Evolutionary conservation across 352 stramenopile genomes (phyloP).

Genomic region (Phytophthora sp.): DNA sequence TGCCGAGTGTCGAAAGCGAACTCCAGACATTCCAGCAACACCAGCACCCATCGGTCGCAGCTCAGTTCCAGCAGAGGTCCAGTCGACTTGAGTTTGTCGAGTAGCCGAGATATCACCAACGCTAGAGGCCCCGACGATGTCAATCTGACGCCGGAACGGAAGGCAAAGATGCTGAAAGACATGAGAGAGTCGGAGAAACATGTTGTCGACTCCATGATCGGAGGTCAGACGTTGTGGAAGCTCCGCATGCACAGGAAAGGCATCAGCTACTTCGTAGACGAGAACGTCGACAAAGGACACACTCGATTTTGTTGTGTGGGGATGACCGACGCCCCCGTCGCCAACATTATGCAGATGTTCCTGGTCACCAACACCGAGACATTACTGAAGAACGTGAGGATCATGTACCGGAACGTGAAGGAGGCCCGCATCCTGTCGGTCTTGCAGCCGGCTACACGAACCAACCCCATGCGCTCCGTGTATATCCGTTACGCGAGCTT

Average conservation of each 20-base stretch:
- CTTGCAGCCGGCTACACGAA: constrained; percentile 23
- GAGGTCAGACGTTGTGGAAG: constrained; percentile 32
- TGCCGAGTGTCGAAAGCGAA: constrained; percentile 17
- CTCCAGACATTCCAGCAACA: constrained; percentile 4
- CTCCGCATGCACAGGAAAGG: constrained; percentile 37
- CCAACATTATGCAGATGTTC: constrained; percentile 60
- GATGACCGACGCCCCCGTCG: constrained; percentile 37
- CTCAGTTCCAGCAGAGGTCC: neutral
- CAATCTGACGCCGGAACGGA: constrained; percentile 22
- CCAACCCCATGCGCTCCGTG: constrained; percentile 33
- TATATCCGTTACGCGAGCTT: constrained; percentile 49
- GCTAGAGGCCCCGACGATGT: constrained; percentile 6
- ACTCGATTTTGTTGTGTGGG: constrained; percentile 61
- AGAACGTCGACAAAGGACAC: constrained; percentile 39
- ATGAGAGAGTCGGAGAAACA: constrained; percentile 27
- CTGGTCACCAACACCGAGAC: constrained; percentile 44
- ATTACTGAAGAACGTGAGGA: constrained; percentile 50
- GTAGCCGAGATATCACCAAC: constrained; percentile 6
- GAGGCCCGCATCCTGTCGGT: constrained; percentile 55
- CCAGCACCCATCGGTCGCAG: too few relatives aligned
- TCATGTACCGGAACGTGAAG: constrained; percentile 59
- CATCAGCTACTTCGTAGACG: constrained; percentile 56
- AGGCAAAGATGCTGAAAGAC: constrained; percentile 22
- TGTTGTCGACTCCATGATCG: constrained; percentile 34
- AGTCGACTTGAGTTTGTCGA: constrained; percentile 11